These are phyloP conservation scores for Pseudocercospora cruenta DNA, from an alignment of 2,329 filamentous ascomycete species.

Conservation along the genomic window DNA sequence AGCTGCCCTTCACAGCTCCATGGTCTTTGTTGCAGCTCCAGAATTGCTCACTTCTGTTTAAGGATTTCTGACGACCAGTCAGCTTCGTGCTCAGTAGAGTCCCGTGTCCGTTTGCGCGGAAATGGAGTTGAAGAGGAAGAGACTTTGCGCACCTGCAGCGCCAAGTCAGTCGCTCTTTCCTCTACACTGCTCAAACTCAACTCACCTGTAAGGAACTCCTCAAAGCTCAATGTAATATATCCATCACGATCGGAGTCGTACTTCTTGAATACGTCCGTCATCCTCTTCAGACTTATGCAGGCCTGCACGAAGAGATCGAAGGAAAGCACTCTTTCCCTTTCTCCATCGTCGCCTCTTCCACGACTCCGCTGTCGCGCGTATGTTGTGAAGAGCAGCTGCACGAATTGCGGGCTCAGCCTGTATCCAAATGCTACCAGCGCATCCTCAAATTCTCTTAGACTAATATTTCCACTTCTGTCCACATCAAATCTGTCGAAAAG, in stretches of 20 bases:
- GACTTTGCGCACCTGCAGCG: slow-evolving; percentile 58
- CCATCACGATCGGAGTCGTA: slow-evolving; percentile 97
- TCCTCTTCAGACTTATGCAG: slow-evolving; percentile 93
- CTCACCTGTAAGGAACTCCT: slow-evolving; percentile 40
- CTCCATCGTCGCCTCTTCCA: slow-evolving; percentile 42
- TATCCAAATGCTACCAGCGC: slow-evolving; percentile 92
- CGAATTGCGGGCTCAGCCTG: slow-evolving; percentile 80
- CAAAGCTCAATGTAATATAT: slow-evolving; percentile 66
- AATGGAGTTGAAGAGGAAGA: slow-evolving; percentile 59
- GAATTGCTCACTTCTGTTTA: slow-evolving; percentile 28
- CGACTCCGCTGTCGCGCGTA: slow-evolving; percentile 64
- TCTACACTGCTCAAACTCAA: background rate
- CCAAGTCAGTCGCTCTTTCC: slow-evolving; percentile 26
- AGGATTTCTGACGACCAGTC: slow-evolving; percentile 31
- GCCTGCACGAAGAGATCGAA: slow-evolving; percentile 98
- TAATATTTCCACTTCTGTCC: slow-evolving; percentile 78
- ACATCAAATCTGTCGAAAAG: slow-evolving; percentile 95
- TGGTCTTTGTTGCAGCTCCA: background rate
- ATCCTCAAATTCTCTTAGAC: slow-evolving; percentile 81
- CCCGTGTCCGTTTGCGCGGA: slow-evolving; percentile 56
- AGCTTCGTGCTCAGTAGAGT: slow-evolving; percentile 46
- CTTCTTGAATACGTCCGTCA: slow-evolving; percentile 99
- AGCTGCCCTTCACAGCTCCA: background rate
- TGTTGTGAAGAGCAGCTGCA: slow-evolving; percentile 80
- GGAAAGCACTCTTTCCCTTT: slow-evolving; percentile 45